Evolutionary conservation across 129 eudicot species (phyloP), one percentile per base, ranked within the genome.

Genomic region (Ambrosia trifida): DNA sequence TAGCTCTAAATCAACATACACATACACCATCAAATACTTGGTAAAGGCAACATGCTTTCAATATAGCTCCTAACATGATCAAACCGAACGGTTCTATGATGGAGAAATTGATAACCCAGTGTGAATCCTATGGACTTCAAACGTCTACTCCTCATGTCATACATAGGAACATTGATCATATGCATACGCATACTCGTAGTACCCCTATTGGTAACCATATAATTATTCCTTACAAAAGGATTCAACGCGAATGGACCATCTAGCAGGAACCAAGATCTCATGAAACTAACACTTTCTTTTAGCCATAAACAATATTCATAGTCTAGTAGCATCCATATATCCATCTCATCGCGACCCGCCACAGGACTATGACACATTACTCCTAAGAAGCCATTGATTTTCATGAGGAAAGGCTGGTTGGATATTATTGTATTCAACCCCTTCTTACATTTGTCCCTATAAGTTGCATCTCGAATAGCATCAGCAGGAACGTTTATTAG

Each of bases 21-120:
- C 5, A 9, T 38, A 38, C 9, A 5, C 7, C 8, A 5, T 38
- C 6, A 40, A 40, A 2, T 40, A 40, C 44, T 19, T 30, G 32
- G 13, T 20, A 54, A 54, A 19, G 61, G 61, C 12, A 54, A 20
- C 5, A 54, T 54, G 61, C 61, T 54, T 54, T 54, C 61, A 4
- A 11, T 18, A 17, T 52, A 52, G 17, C 59, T 52, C 59, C 31
- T 20, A 54, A 54, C 61, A 10, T 54, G 61, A 54, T 54, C 61
- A 54, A 54, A 54, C 61, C 33, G 33, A 54, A 54, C 33, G 61
- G 61, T 54, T 2, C 33, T 20, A 9, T 13, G 14, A 9, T 20
- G 61, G 14, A 54, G 33, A 54, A 54, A 19, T 10, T 20, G 33
- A 54, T 20, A 20, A 54, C 33, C 61, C 19, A 54, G 61, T 7